Conservation (phyloP, 495 filamentous ascomycete species). For the Tricharina praecox region DNA sequence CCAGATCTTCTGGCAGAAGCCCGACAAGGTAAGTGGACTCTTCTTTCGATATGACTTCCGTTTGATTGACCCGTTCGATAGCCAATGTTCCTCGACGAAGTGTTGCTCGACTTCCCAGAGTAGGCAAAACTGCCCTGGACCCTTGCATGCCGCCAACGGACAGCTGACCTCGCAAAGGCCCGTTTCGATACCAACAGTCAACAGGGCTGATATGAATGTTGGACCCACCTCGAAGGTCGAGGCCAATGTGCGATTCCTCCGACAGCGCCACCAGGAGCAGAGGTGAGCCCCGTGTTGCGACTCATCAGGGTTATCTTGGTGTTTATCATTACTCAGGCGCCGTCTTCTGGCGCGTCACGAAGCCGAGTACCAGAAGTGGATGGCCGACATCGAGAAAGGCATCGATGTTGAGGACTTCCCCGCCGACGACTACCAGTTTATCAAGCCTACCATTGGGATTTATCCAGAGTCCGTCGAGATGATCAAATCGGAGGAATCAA, state of each 20-base stretch:
- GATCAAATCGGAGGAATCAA: not conserved
- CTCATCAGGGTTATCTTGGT: too few relatives aligned
- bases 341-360: not conserved
- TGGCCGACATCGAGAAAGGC: not conserved
- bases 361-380: not conserved
- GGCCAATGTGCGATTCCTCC: not conserved
- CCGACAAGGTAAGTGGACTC: not conserved
- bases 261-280: conserved; percentile 1
- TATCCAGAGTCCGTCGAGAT: not conserved
- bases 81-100: not conserved
- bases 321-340: too few relatives aligned
- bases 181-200: too few relatives aligned
- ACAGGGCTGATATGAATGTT: too few relatives aligned
- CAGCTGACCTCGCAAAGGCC: too few relatives aligned
- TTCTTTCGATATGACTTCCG: not conserved
- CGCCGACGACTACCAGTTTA: not conserved
- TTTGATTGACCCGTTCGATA: not conserved
- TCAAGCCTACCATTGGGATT: not conserved
- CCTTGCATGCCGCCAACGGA: not conserved
- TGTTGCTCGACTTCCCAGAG: conserved; percentile 1
- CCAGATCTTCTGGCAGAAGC: not conserved
- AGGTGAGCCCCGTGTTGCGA: conserved; percentile 1
- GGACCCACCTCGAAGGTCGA: not conserved
- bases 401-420: not conserved
- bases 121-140: not conserved